phyloP scores from a whole-genome alignment of 306 rosid genomes.

The Macrotyloma uniflorum region DNA sequence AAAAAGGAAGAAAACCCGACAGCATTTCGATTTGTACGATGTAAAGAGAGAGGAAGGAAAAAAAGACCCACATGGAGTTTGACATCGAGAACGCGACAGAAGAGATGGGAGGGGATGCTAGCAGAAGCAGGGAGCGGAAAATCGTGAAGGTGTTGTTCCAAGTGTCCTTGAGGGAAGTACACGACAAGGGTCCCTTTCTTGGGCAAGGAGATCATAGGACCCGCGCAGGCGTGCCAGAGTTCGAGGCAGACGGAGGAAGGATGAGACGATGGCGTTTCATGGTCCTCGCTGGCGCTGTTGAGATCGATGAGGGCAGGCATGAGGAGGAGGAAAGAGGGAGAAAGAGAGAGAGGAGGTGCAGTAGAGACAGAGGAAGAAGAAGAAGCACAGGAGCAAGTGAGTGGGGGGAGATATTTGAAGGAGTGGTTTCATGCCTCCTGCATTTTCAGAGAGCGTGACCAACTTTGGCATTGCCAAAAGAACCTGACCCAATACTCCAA shows the following conservation, averaged over 20 bases:
- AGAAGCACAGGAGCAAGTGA: not conserved
- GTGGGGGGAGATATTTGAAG: conserved; percentile 36
- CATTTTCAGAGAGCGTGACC: conserved; percentile 56
- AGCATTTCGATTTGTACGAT: conserved; percentile 8
- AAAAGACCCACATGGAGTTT: conserved; percentile 72
- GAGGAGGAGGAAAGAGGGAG: not conserved
- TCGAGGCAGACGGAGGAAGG: conserved; percentile 71
- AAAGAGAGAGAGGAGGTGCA: not conserved
- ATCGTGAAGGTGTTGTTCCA: conserved; percentile 66
- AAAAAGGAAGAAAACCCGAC: not conserved
- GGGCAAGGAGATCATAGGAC: conserved; percentile 82
- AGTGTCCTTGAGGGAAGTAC: conserved; percentile 87
- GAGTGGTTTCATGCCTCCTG: conserved; percentile 48
- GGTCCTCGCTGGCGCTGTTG: conserved; percentile 75
- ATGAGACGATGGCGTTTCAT: conserved; percentile 65
- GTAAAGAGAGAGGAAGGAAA: not conserved
- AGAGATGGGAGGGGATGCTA: conserved; percentile 72
- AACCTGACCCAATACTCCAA: conserved; percentile 53
- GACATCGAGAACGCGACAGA: conserved; percentile 86
- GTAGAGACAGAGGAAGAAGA: not conserved
- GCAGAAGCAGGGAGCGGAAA: conserved; percentile 49
- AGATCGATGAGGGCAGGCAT: conserved; percentile 87
- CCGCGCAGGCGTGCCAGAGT: conserved; percentile 97
- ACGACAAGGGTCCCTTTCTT: conserved; percentile 80
- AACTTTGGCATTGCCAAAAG: conserved; percentile 66